These are phyloP conservation scores for Senecio squalidus DNA, from an alignment of 140 eudicot species.

Conservation along the genomic window DNA sequence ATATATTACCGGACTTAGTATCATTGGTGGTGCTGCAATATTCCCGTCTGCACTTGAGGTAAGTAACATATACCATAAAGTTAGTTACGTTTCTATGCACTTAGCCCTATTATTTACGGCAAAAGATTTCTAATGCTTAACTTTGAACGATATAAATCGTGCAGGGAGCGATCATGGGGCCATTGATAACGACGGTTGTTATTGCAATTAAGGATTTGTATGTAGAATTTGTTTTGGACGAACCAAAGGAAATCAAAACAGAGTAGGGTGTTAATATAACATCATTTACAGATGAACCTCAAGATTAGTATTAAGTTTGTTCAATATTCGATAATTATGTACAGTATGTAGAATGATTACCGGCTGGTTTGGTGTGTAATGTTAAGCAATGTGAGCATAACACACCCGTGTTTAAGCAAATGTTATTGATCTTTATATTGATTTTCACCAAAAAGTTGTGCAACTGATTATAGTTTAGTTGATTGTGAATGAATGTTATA, in stretches of 20 bases:
- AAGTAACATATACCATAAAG: background rate
- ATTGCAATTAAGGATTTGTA: slow-evolving; percentile 87
- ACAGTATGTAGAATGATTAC: background rate
- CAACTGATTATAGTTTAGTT: too few species aligned
- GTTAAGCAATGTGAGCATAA: too few species aligned
- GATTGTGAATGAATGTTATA: too few species aligned
- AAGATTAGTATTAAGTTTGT: background rate
- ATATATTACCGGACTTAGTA: slow-evolving; percentile 92
- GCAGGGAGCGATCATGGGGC: slow-evolving; percentile 99
- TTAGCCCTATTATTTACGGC: background rate
- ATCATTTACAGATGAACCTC: background rate
- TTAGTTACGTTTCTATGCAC: background rate
- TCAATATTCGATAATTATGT: background rate
- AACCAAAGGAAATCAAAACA: slow-evolving; percentile 49
- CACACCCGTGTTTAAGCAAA: too few species aligned
- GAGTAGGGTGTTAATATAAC: slow-evolving; percentile 12
- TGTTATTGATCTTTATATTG: too few species aligned
- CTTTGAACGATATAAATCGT: slow-evolving; percentile 7
- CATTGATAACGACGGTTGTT: slow-evolving; percentile 79
- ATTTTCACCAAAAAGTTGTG: too few species aligned
- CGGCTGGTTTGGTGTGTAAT: background rate
- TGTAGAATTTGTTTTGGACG: slow-evolving; percentile 76
- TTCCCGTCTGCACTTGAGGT: slow-evolving; percentile 91
- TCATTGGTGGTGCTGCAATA: slow-evolving; percentile 92
- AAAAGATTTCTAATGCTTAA: background rate